These are phyloP conservation scores for Trypethelium eluteriae DNA, from an alignment of 495 filamentous ascomycete genomes.

Conservation along the genomic window DNA sequence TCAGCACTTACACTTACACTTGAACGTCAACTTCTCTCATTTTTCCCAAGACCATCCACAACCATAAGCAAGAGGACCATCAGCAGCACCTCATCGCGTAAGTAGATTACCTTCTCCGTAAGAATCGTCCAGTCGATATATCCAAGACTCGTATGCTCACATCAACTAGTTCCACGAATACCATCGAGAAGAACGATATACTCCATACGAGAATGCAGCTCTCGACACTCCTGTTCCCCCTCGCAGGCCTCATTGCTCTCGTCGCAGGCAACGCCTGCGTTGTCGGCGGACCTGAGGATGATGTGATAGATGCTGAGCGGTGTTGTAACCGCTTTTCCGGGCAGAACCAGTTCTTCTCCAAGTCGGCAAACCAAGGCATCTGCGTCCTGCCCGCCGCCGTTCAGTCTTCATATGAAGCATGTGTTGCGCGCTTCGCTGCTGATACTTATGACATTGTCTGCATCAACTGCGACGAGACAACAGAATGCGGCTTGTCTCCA, in stretches of 20 bases:
- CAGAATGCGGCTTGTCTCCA: not conserved
- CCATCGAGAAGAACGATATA: not conserved
- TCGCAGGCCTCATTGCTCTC: not conserved
- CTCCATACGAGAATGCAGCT: not conserved
- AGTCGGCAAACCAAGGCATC: not conserved
- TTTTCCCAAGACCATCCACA: not conserved
- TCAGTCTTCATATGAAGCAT: not conserved
- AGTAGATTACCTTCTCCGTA: not conserved
- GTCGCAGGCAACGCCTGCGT: not conserved
- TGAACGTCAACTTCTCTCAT: not conserved
- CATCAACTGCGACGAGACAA: conserved; percentile 5
- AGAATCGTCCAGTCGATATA: not conserved
- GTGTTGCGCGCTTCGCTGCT: not conserved
- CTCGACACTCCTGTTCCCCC: not conserved
- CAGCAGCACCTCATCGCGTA: not conserved
- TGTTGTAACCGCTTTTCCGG: conserved; percentile 1
- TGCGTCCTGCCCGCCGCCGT: not conserved
- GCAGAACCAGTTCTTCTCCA: conserved; percentile 2
- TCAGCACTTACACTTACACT: not conserved
- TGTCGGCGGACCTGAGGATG: not conserved
- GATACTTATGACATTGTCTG: conserved; percentile 11
- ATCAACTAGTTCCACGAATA: not conserved
- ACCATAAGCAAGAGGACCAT: not conserved
- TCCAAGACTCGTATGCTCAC: not conserved
- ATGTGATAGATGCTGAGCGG: not conserved